Conservation (phyloP, 2,329 filamentous ascomycete genomes). For the Exophiala xenobiotica region DNA sequence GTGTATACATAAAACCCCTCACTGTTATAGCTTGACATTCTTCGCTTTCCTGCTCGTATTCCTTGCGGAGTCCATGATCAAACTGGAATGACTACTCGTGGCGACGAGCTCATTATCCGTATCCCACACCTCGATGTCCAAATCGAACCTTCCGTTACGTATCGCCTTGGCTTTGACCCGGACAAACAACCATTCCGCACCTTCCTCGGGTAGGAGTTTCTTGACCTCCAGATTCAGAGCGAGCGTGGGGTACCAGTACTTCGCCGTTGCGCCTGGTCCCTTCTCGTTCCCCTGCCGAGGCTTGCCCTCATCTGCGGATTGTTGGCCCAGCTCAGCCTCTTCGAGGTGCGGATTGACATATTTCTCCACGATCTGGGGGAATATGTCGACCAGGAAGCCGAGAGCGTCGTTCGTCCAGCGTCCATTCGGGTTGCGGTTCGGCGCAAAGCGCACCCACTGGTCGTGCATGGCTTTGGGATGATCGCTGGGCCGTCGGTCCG, state of each 20-base stretch:
- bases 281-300: slow-evolving; percentile 33
- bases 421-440: slow-evolving; percentile 34
- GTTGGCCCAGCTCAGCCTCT: slow-evolving; percentile 37
- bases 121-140: slow-evolving; percentile 69
- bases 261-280: slow-evolving; percentile 32
- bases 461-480: slow-evolving; percentile 46
- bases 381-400: slow-evolving; percentile 67
- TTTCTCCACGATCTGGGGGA: slow-evolving; percentile 63
- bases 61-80: slow-evolving; percentile 63
- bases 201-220: slow-evolving; percentile 63
- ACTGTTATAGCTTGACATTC: slow-evolving; percentile 1
- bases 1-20: no score
- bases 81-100: slow-evolving; percentile 65
- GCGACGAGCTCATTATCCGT: slow-evolving; percentile 64
- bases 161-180: slow-evolving; percentile 66
- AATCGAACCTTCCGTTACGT: slow-evolving; percentile 69
- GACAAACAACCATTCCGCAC: slow-evolving; percentile 70
- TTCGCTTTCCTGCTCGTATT: slow-evolving; percentile 44
- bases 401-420: slow-evolving; percentile 63
- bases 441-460: slow-evolving; percentile 65
- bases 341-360: slow-evolving; percentile 37
- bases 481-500: slow-evolving; percentile 39
- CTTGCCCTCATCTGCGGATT: slow-evolving; percentile 34
- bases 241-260: slow-evolving; percentile 75
- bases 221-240: slow-evolving; percentile 75